Base-by-base conservation (phyloP, 805 yeast species). In the Grigorovia yakushimaensis region DNA sequence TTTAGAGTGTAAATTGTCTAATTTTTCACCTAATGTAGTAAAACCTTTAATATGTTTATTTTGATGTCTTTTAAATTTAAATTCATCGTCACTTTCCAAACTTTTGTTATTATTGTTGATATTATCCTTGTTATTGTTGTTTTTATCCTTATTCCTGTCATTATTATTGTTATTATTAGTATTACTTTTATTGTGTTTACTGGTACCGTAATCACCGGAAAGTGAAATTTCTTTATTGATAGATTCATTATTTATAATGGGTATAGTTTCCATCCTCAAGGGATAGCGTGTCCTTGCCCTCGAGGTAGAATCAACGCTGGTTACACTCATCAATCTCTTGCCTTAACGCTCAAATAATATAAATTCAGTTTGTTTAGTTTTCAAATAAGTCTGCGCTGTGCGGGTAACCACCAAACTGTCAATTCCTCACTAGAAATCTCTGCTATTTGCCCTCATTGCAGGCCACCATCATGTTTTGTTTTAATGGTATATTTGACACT, bases 31-130 rank as follows among this genome's bases (percentile, higher is more conserved):
- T 27, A 64, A 42, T 11, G 62, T 48, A 2, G 65, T 63, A 0
- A 54, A 50, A 5, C 65, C 65, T 4, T 51, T 43, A 7, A 48
- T 44, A 33, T 53, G 51, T 40, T 55, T 57, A 19, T 47, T 56
- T 46, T 54, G 59, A 47, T 62, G 66, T 36, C 67, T 57, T 40
- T 60, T 62, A 44, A 64, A 64, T 44, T 54, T 57, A 45, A 64
- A 61, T 42, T 61, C 64, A 9, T 61, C 60, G 45, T 63, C 66
- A n/a, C 48, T 51, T 41, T 62, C 67, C 24, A 54, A 41, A 18
- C 17, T 9, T 8, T 24, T 41, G 21, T 39, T 39, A 11, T 21
- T 19, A 11, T 18, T 19, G 10, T 39, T n/a, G n/a, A n/a, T 19
- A 23, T 23, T 23, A 23, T 23, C 27, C 9, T 23, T 6, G 9